Conservation (phyloP, 2,329 filamentous ascomycete species). For the Lachnellula willkommii region DNA sequence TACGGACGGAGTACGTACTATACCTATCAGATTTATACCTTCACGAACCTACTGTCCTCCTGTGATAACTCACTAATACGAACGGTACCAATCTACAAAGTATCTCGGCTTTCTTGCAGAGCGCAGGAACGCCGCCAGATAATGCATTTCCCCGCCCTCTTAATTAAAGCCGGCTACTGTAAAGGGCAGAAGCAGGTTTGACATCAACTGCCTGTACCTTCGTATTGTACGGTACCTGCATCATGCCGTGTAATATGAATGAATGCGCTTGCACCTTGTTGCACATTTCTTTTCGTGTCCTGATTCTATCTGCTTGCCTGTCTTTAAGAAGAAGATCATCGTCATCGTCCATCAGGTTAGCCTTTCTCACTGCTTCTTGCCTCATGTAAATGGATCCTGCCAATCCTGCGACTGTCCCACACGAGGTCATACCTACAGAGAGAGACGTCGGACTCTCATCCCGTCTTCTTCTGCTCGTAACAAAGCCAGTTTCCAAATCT, state of each 20-base stretch:
- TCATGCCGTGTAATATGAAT: background rate
- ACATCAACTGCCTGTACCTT: background rate
- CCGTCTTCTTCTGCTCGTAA: slow-evolving; percentile 2
- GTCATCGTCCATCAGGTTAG: background rate
- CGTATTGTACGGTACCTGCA: background rate
- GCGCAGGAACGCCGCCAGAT: background rate
- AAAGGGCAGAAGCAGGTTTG: background rate
- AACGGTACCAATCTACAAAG: background rate
- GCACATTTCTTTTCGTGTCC: too few relatives aligned
- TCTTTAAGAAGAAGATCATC: background rate
- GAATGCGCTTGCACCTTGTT: background rate
- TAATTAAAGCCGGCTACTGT: background rate
- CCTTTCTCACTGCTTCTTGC: background rate
- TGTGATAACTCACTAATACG: background rate
- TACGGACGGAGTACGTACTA: background rate
- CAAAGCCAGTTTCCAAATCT: slow-evolving; percentile 11
- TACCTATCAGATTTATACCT: background rate
- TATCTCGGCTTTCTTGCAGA: background rate
- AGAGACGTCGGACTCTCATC: background rate
- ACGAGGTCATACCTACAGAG: background rate
- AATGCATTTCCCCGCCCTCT: background rate
- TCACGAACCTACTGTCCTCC: background rate
- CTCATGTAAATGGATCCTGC: background rate
- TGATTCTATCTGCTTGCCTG: too few relatives aligned
- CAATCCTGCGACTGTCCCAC: background rate